Evolutionary conservation across 805 yeast genomes (phyloP), one percentile per base, ranked within the genome.

Genomic region (Saturnispora diversa): DNA sequence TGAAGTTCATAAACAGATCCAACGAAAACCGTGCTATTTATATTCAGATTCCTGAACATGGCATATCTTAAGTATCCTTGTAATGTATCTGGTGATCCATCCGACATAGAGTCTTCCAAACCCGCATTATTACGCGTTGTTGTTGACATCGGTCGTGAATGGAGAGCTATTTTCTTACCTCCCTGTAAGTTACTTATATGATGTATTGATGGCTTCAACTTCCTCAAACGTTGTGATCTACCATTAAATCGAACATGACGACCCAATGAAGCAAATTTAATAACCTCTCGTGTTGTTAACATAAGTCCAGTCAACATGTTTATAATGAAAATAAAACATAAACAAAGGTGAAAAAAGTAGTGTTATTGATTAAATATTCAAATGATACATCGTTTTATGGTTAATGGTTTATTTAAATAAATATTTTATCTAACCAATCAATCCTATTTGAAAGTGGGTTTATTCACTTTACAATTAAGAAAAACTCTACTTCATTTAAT

Each of bases 1-100:
- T 65, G 52, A 15, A 73, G 54, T 46, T 77, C 84, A 48, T 75
- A 77, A 25, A 75, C 46, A 0, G 78, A 73, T 3, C 84, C 84
- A 36, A 60, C 57, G 50, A 73, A 74, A 2, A 65, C 79, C 0
- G 75, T 62, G 1, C 76, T 64, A 5, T 42, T 66, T 13, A 75
- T 68, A 29, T 64, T 61, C n/a, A 69, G 54, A 35, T 54, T 64
- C 22, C 58, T 52, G n/a, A 53, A 36, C 26, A 45, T 50, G 10
- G 63, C 58, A 32, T 66, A 58, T 2, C 50, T 45, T 13, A 67
- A 40, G 44, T 63, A 67, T 1, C 66, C 48, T 30, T 42, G 35
- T 13, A 65, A 29, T 35, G 47, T 48, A 5, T 48, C 49, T 2
- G 51, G 52, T 7, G 56, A 35, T 24, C 44, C 44, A 15, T 46